Percentiles rank a stretch among this genome's conserved stretches.
phyloP scores from a whole-genome alignment of 2,329 filamentous ascomycete genomes.

The Botrytis aclada region DNA sequence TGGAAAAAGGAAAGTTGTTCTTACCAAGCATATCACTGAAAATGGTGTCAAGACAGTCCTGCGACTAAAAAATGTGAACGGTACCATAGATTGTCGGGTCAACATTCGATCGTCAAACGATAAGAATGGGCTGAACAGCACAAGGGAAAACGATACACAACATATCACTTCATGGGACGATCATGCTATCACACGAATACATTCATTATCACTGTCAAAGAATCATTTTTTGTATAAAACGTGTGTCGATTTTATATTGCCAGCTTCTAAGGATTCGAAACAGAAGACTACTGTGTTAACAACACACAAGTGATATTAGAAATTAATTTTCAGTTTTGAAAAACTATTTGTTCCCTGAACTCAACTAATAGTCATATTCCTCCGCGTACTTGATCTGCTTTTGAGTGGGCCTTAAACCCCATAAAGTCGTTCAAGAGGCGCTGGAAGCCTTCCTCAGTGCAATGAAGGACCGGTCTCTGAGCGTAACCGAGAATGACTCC shows the following conservation, averaged over 20 bases:
- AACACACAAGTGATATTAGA: neutral
- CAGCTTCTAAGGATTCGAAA: neutral
- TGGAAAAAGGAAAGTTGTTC: neutral
- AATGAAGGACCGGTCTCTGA: neutral
- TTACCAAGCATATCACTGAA: neutral
- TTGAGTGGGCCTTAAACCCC: accelerated
- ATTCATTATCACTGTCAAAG: neutral
- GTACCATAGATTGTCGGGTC: no score
- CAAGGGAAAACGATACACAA: neutral
- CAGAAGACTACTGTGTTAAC: accelerated
- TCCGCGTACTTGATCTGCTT: no score
- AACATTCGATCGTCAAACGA: no score
- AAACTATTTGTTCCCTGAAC: neutral
- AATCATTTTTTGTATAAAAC: neutral
- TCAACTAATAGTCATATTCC: no score
- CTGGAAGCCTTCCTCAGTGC: neutral
- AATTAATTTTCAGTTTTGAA: neutral
- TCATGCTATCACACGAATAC: neutral
- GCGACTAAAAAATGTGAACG: neutral
- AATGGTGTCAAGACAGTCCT: neutral
- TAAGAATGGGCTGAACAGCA: neutral
- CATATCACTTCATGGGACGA: neutral
- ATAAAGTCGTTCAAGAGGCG: neutral
- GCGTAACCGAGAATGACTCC: neutral
- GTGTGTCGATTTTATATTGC: neutral